These are phyloP conservation scores for Trichoderma endophyticum DNA, from an alignment of 2,329 filamentous ascomycete genomes.

Conservation along the genomic window DNA sequence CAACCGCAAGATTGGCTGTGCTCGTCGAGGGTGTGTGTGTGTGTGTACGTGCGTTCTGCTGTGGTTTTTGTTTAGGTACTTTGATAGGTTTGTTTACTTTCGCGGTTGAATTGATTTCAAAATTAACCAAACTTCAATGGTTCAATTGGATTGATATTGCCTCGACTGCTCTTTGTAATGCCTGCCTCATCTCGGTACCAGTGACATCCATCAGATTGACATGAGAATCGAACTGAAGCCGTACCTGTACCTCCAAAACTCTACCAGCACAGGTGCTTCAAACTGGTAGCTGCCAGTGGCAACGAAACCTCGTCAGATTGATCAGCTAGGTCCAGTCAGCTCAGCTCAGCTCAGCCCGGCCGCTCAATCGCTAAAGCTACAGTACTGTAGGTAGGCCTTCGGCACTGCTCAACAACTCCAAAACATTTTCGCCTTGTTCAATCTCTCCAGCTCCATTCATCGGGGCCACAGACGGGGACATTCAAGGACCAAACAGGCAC, in stretches of 20 bases:
- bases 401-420: background rate
- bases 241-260: background rate
- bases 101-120: background rate
- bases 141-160: background rate
- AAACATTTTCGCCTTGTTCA: slow-evolving; percentile 20
- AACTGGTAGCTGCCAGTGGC: background rate
- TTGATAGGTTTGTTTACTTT: background rate
- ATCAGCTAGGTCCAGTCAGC: background rate
- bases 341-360: background rate
- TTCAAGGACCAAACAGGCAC: slow-evolving; percentile 13
- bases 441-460: slow-evolving; percentile 20
- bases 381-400: background rate
- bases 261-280: background rate
- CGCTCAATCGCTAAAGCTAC: background rate
- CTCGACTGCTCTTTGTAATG: background rate
- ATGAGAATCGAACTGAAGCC: background rate
- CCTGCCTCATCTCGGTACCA: background rate
- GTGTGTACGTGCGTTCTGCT: background rate
- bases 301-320: background rate
- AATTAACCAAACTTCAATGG: too few relatives aligned
- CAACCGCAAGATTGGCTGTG: background rate
- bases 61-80: background rate
- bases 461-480: slow-evolving; percentile 14
- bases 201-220: background rate
- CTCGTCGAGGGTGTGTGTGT: background rate